Percentiles rank a stretch among this genome's conserved stretches.
These are phyloP conservation scores for Pterocarpus macrocarpus DNA, from an alignment of 306 rosid genomes.

Conservation along the genomic window DNA sequence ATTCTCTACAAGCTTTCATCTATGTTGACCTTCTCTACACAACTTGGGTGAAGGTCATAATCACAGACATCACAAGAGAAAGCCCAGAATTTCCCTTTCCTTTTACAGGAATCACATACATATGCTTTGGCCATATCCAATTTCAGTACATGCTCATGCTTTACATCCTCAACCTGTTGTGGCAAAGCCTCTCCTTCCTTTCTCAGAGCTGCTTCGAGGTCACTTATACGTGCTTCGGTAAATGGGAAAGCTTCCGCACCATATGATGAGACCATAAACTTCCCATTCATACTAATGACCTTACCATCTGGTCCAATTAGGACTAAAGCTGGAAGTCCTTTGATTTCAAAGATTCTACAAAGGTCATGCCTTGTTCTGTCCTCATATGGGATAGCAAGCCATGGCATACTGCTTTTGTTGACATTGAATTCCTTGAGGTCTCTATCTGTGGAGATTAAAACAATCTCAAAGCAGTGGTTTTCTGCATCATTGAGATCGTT, in stretches of 20 bases:
- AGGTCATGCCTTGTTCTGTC: conserved; percentile 80
- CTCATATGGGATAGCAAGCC: conserved; percentile 80
- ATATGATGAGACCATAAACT: conserved; percentile 65
- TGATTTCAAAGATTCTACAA: conserved; percentile 71
- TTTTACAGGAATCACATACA: conserved; percentile 80
- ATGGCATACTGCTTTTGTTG: conserved; percentile 66
- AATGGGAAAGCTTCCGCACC: conserved; percentile 91
- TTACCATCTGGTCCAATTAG: conserved; percentile 80
- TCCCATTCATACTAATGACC: conserved; percentile 62
- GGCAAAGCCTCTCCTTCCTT: conserved; percentile 88
- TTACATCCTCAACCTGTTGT: conserved; percentile 68
- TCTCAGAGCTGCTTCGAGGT: conserved; percentile 66
- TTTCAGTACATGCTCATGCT: conserved; percentile 86
- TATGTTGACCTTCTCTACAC: conserved; percentile 59
- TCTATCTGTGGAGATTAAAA: conserved; percentile 82
- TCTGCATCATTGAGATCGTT: conserved; percentile 52
- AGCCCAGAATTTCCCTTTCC: conserved; percentile 84
- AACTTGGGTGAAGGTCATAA: conserved; percentile 89
- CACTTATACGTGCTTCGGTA: conserved; percentile 69
- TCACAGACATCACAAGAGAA: conserved; percentile 85
- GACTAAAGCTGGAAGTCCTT: conserved; percentile 77
- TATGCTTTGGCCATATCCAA: conserved; percentile 86
- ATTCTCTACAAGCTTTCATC: conserved; percentile 42
- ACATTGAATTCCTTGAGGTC: conserved; percentile 75
- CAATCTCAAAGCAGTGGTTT: conserved; percentile 63